These are phyloP conservation scores for Paratinospora sagittata DNA, from an alignment of 164 flowering plant genomes.

Conservation along the genomic window DNA sequence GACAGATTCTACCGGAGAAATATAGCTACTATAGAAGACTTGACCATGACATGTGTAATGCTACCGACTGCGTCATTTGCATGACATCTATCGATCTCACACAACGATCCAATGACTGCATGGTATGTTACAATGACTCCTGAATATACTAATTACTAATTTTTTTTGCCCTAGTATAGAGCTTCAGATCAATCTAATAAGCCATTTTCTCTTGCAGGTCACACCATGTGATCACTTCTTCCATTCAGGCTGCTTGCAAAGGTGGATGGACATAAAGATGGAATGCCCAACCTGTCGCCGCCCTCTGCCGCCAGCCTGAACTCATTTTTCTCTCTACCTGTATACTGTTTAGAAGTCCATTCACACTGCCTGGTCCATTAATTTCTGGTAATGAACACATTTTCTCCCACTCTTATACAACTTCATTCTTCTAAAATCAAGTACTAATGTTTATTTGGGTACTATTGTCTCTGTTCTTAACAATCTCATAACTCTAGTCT, in stretches of 20 bases:
- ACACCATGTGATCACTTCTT: constrained; percentile 99
- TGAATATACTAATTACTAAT: neutral
- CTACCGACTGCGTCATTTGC: constrained; percentile 91
- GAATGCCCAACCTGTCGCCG: constrained; percentile 99
- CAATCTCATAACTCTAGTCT: neutral
- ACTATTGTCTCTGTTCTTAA: neutral
- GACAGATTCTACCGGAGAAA: constrained; percentile 93
- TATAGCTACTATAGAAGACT: constrained; percentile 77
- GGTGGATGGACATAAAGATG: constrained; percentile 99
- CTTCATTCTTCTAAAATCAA: neutral
- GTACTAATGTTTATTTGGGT: neutral
- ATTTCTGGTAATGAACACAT: constrained; percentile 13
- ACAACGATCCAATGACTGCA: constrained; percentile 71
- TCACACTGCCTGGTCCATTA: constrained; percentile 13
- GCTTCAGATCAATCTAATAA: neutral
- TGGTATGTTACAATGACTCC: constrained; percentile 42
- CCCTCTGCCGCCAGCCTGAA: constrained; percentile 78
- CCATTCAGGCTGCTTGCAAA: constrained; percentile 90
- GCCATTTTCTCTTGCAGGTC: constrained; percentile 41
- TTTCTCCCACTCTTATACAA: neutral
- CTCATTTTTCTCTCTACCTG: constrained; percentile 15
- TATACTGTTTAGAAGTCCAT: constrained; percentile 21
- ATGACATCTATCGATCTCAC: constrained; percentile 81
- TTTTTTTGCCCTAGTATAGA: neutral
- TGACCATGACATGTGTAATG: constrained; percentile 43